phyloP scores from a whole-genome alignment of 768 basidiomycete species.

The Russula foetens region DNA sequence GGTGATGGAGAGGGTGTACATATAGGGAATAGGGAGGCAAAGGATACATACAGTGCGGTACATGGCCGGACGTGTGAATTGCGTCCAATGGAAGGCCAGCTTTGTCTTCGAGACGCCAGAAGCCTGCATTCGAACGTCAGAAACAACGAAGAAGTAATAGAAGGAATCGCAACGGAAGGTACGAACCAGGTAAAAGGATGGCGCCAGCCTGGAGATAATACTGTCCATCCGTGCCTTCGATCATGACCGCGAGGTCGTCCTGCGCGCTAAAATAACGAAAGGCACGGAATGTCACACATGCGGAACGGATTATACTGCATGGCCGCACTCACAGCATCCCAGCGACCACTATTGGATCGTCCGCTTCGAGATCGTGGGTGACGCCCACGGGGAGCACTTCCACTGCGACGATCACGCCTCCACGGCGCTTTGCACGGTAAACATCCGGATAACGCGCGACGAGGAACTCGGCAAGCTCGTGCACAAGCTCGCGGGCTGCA shows the following conservation, averaged over 20 bases:
- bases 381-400: conserved; percentile 41
- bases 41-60: conserved; percentile 54
- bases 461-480: conserved; percentile 63
- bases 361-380: conserved; percentile 43
- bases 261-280: conserved; percentile 15
- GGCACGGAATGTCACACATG: conserved; percentile 12
- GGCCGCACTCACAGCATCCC: conserved; percentile 45
- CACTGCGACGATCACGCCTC: conserved; percentile 42
- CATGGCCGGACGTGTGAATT: conserved; percentile 62
- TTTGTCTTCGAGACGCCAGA: conserved; percentile 72
- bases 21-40: too few species aligned
- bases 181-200: conserved; percentile 52
- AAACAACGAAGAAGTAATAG: background rate
- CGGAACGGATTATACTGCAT: conserved; percentile 14
- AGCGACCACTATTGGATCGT: conserved; percentile 53
- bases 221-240: conserved; percentile 51
- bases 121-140: conserved; percentile 35
- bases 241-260: conserved; percentile 23
- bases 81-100: conserved; percentile 64
- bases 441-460: conserved; percentile 51
- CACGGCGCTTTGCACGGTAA: conserved; percentile 40
- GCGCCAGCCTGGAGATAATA: conserved; percentile 73
- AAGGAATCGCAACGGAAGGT: background rate
- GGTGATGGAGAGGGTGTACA: too few species aligned
- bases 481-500: conserved; percentile 48